Evolutionary conservation across 495 filamentous ascomycete genomes (phyloP), one percentile per base, ranked within the genome.

Genomic region (Penicillium coprophilum): DNA sequence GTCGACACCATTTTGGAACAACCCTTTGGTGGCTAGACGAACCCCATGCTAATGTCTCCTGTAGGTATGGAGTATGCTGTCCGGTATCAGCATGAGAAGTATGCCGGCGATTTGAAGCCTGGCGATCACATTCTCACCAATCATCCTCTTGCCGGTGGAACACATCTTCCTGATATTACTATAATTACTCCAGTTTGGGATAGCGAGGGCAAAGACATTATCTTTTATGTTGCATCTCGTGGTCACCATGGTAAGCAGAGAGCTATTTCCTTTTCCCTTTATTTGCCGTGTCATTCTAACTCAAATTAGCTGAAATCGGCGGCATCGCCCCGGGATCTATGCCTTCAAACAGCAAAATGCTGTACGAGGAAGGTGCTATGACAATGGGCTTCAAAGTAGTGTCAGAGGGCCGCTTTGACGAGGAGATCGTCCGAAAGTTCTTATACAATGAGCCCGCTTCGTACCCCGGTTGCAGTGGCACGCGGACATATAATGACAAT

Each of bases 51-150:
- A 31, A 31, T 31, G 8, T 10, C 30, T 31, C 11, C 30, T 31
- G 10, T 10, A 31, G 30, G 56, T 48, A 96, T 97, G 92, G 91
- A 55, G 21, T 62, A 55, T 52, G 50, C 60, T 7, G 55, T 58
- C 23, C 50, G 47, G 9, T 58, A 94, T 92, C 63, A 89, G 87
- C 15, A 89, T 92, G 70, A 78, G 89, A 21, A 82, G 86, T 96
- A 90, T 90, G 80, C 83, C 59, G 90, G 87, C 12, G 90, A 88
- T 58, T 77, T 97, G 32, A 88, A 90, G 54, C 87, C 82, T 30
- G 93, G 92, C 45, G 93, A 97, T 71, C 92, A 96, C 7, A 80
- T 97, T 53, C 88, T 96, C 13, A 90, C 89, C 15, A 97, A 97
- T 64, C 92, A 96, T 61, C 92, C 92, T 30, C 90, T 90, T 57